phyloP scores from a whole-genome alignment of 2,329 filamentous ascomycete genomes.

The Emmonsiellopsis sp. region DNA sequence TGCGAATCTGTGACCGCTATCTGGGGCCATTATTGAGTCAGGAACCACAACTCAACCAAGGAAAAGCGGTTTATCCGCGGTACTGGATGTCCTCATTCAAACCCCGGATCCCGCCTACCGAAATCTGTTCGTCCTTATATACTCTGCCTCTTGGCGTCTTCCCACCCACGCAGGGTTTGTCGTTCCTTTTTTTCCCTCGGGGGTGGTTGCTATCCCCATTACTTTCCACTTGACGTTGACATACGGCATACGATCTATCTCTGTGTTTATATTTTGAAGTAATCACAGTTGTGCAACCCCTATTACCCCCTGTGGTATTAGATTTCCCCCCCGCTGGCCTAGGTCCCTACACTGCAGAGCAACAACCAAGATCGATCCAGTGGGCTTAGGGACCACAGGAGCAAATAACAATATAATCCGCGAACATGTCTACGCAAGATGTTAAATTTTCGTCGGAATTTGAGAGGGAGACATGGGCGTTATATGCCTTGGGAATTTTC shows the following conservation, averaged over 20 bases:
- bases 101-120: neutral
- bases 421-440: neutral
- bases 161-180: neutral
- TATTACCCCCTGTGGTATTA: too few species aligned
- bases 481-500: conserved; percentile 32
- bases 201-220: neutral
- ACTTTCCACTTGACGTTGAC: conserved; percentile 4
- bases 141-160: neutral
- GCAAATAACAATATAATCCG: neutral
- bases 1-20: neutral
- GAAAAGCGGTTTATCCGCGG: neutral
- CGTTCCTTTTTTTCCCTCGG: neutral
- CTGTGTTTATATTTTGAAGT: too few species aligned
- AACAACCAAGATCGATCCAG: neutral
- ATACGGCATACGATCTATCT: conserved; percentile 15
- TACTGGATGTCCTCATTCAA: neutral
- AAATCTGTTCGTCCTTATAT: neutral
- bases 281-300: too few species aligned
- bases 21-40: neutral
- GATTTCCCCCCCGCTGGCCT: too few species aligned
- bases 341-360: neutral
- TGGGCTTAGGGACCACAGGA: neutral
- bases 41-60: neutral
- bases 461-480: conserved; percentile 24
- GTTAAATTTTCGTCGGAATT: conserved; percentile 19